phyloP scores from a whole-genome alignment of 1,139 yeast genomes.

The Kurtzmaniella quercitrusa region DNA sequence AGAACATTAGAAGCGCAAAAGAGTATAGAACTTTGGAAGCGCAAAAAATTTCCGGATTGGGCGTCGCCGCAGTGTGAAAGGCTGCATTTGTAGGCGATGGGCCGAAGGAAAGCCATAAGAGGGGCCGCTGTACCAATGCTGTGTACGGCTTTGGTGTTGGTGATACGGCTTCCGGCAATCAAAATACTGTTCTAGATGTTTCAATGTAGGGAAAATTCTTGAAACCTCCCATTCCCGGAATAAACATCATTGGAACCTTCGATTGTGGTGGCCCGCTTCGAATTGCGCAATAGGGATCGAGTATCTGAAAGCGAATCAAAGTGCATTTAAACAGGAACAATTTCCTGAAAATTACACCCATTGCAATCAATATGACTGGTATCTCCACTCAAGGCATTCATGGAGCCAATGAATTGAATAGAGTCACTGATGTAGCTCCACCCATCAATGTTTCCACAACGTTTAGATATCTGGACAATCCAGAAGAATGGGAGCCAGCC shows the following conservation, averaged over 20 bases:
- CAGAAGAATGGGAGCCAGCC: slow-evolving; percentile 41
- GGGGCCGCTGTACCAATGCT: not conserved
- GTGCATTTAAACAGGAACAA: not conserved
- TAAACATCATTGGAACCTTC: not conserved
- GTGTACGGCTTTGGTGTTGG: not conserved
- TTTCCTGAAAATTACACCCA: not conserved
- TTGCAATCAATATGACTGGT: slow-evolving; percentile 28
- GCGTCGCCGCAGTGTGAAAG: too few relatives aligned
- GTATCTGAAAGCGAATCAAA: not conserved
- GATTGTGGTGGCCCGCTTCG: not conserved
- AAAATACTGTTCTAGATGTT: not conserved
- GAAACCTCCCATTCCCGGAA: too few relatives aligned
- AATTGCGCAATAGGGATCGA: not conserved
- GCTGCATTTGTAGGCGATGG: not conserved
- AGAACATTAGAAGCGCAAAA: too few relatives aligned
- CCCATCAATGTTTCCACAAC: slow-evolving; percentile 85
- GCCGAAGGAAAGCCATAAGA: not conserved
- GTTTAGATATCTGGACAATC: slow-evolving; percentile 59
- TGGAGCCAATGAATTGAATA: slow-evolving; percentile 49
- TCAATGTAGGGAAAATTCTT: too few relatives aligned
- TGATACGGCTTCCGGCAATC: not conserved
- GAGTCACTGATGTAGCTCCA: slow-evolving; percentile 60
- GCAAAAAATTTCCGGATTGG: too few relatives aligned
- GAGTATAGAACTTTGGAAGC: too few relatives aligned
- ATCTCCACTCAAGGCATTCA: slow-evolving; percentile 55